Conservation (phyloP, 352 stramenopile species). For the Phytophthora pisi region DNA sequence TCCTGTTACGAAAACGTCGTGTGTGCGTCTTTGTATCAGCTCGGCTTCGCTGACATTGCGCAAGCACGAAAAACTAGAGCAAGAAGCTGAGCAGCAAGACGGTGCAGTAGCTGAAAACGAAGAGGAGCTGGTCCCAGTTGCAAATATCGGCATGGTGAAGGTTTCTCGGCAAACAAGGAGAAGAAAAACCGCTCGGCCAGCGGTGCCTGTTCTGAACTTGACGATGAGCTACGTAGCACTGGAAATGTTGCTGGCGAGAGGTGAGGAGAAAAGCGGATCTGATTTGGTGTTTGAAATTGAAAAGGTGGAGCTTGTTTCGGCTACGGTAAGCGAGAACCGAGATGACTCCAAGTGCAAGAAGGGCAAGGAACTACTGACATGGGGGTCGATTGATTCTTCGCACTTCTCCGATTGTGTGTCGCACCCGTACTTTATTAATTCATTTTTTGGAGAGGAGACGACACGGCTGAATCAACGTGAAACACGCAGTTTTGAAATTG, state of each 20-base stretch:
- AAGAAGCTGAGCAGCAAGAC: constrained; percentile 22
- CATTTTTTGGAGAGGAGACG: constrained; percentile 70
- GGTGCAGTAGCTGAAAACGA: constrained; percentile 14
- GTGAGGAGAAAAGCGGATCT: constrained; percentile 29
- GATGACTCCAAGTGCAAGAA: constrained; percentile 42
- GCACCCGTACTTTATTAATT: constrained; percentile 77
- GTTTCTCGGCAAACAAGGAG: constrained; percentile 50
- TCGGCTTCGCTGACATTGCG: constrained; percentile 66
- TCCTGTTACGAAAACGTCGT: constrained; percentile 41
- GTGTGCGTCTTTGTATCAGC: constrained; percentile 64
- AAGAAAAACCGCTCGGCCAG: constrained; percentile 61
- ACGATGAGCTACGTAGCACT: constrained; percentile 58
- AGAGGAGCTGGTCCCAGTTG: constrained; percentile 78
- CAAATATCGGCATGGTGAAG: constrained; percentile 82
- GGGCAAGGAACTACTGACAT: constrained; percentile 43
- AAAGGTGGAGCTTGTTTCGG: constrained; percentile 55
- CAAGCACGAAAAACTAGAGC: constrained; percentile 47
- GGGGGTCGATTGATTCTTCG: constrained; percentile 47
- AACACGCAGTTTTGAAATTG: constrained; percentile 67
- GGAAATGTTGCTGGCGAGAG: constrained; percentile 46
- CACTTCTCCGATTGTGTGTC: constrained; percentile 62
- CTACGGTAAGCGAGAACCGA: constrained; percentile 27
- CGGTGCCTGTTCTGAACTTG: constrained; percentile 60
- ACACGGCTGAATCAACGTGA: constrained; percentile 51
- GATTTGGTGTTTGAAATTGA: constrained; percentile 82